Evolutionary conservation across 805 yeast genomes (phyloP).

Genomic region (Schwanniomyces vanrijiae): DNA sequence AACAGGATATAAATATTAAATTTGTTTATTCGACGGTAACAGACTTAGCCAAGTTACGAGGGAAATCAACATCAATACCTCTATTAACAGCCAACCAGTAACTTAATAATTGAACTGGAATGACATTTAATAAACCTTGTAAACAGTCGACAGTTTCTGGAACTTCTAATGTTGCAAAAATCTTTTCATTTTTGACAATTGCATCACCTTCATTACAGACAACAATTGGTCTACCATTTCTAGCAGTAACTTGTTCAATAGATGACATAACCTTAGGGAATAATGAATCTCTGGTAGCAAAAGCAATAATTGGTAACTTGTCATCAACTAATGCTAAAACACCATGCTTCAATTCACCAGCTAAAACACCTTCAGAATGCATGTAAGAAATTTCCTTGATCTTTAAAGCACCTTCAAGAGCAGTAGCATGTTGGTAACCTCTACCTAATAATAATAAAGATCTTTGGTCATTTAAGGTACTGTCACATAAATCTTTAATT

Average conservation of each 20-base stretch:
- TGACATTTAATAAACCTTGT: constrained; percentile 92
- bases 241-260: constrained; percentile 93
- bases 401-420: constrained; percentile 97
- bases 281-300: constrained; percentile 94
- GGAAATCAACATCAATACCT: constrained; percentile 97
- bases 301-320: constrained; percentile 87
- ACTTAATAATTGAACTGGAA: constrained; percentile 93
- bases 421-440: constrained; percentile 96
- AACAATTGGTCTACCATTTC: constrained; percentile 95
- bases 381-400: constrained; percentile 97
- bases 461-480: constrained; percentile 74
- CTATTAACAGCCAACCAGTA: constrained; percentile 95
- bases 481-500: constrained; percentile 74
- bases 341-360: constrained; percentile 99
- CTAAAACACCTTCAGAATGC: constrained; percentile 99
- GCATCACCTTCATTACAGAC: constrained; percentile 83
- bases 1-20: background rate
- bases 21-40: constrained; percentile 84
- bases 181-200: constrained; percentile 54
- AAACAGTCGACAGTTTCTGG: constrained; percentile 96
- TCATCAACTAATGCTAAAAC: constrained; percentile 96
- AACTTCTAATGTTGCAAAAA: constrained; percentile 76
- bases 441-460: constrained; percentile 91
- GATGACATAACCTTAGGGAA: constrained; percentile 96
- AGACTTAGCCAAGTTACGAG: constrained; percentile 96